Conservation (phyloP, 1,284 basidiomycete genomes). For the Dichomitus squalens region DNA sequence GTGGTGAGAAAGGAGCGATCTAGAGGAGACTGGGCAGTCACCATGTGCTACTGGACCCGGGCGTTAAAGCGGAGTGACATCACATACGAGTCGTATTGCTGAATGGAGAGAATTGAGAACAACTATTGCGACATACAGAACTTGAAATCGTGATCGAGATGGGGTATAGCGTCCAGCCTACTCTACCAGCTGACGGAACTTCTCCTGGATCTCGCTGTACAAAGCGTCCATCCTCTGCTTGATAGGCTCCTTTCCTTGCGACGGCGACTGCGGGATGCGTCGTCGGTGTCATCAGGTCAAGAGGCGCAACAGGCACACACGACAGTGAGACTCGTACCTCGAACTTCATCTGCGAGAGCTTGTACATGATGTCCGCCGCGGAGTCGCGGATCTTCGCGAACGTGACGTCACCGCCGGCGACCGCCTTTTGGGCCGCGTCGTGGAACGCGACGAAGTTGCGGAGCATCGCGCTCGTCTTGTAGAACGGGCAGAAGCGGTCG, state of each 20-base stretch:
- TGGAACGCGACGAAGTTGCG: constrained; percentile 96
- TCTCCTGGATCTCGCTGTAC: constrained; percentile 85
- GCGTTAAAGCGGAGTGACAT: background rate
- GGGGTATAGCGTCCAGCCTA: constrained; percentile 41
- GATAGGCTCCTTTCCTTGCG: constrained; percentile 83
- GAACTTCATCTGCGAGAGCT: constrained; percentile 98
- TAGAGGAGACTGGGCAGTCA: too few relatives aligned
- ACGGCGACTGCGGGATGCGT: constrained; percentile 63
- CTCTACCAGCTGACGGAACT: constrained; percentile 85
- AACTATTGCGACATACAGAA: constrained; percentile 13
- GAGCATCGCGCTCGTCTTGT: constrained; percentile 97
- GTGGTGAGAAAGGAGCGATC: too few relatives aligned
- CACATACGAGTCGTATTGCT: background rate
- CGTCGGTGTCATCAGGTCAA: background rate
- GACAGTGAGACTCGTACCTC: constrained; percentile 58
- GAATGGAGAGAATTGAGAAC: background rate
- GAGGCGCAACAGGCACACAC: background rate
- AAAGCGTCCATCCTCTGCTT: constrained; percentile 80
- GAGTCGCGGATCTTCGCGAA: constrained; percentile 92
- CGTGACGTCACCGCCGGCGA: constrained; percentile 86
- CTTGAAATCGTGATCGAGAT: constrained; percentile 21
- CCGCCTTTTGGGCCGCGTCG: constrained; percentile 84
- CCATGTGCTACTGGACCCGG: too few relatives aligned
- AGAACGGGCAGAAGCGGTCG: constrained; percentile 97
- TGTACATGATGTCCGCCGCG: constrained; percentile 89